Evolutionary conservation across 2,329 filamentous ascomycete species (phyloP).

Genomic region (Mariannaea elegans): DNA sequence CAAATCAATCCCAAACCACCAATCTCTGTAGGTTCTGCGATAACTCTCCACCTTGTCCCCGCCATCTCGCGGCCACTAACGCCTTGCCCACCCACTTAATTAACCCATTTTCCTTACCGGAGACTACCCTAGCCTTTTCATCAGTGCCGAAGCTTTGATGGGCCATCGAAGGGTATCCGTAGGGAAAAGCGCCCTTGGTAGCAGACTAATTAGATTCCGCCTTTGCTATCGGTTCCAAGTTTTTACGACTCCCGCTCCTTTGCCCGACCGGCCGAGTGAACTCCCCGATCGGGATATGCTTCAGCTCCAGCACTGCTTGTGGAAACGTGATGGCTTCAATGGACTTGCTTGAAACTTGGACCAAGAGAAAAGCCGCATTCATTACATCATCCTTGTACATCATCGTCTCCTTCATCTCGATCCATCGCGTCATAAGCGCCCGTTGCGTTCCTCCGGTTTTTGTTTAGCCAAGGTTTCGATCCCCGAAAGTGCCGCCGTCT

Average conservation of each 20-base stretch:
- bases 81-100: not conserved
- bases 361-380: not conserved
- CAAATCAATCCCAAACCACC: not conserved
- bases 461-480: no score
- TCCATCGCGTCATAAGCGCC: constrained; percentile 2
- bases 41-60: not conserved
- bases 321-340: not conserved
- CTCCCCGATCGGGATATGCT: not conserved
- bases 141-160: not conserved
- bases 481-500: constrained; percentile 15
- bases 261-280: constrained; percentile 12
- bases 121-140: not conserved
- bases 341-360: not conserved
- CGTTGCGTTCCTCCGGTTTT: not conserved
- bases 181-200: not conserved
- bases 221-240: not conserved
- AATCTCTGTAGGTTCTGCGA: not conserved
- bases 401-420: not conserved
- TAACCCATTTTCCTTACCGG: not conserved
- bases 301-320: not conserved
- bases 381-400: constrained; percentile 3
- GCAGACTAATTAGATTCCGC: not conserved
- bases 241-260: constrained; percentile 10
- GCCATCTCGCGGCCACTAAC: not conserved
- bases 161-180: not conserved